Base-by-base conservation (phyloP, 768 basidiomycete genomes). In the Kwoniella europaea region DNA sequence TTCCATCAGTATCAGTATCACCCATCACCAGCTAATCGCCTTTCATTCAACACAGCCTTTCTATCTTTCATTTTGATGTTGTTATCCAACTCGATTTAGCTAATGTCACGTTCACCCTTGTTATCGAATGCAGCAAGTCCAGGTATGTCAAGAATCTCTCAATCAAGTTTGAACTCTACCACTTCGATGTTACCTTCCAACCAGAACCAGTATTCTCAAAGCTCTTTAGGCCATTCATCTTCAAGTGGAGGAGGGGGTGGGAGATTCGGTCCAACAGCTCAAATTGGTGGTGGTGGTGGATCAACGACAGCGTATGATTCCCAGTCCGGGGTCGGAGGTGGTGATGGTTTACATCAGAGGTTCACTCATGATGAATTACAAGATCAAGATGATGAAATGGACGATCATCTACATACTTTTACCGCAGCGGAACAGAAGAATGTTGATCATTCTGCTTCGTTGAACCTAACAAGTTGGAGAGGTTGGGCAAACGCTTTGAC, bases 401-500 rank as follows among this genome's bases (percentile, higher is more conserved):
- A 82, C 50, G 84, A 84, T 64, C 70, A 74, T 57, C 73, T 84
- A 64, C 84, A 84, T 65, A 79, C 78, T 1, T 79, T 82, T 55
- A 79, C 82, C 24, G 65, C 73, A 4, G 75, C 62, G 3, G 79
- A 77, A 29, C 71, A 74, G 44, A 88, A 87, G 65, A 61, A 61
- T 44, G 42, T 61, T 2, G 85, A 86, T 54, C 88, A 90, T 74
- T 81, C 81, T 50, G 87, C 88, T 50, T 69, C 71, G 15, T 88
- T 89, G 42, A 86, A 86, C 72, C 84, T 91, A 24, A 89, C 90
- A 74, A 91, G 91, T 18, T 85, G 83, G 71, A 85, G 92, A 84
- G 92, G 92, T 41, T 80, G 92, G 41, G 85, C 88, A 10, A 93
- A 93, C 81, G 84, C 91, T 3, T 89, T 91, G 18, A 92, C 90